Conservation (phyloP, 2,329 filamentous ascomycete genomes). For the Pseudocercospora crystallina region DNA sequence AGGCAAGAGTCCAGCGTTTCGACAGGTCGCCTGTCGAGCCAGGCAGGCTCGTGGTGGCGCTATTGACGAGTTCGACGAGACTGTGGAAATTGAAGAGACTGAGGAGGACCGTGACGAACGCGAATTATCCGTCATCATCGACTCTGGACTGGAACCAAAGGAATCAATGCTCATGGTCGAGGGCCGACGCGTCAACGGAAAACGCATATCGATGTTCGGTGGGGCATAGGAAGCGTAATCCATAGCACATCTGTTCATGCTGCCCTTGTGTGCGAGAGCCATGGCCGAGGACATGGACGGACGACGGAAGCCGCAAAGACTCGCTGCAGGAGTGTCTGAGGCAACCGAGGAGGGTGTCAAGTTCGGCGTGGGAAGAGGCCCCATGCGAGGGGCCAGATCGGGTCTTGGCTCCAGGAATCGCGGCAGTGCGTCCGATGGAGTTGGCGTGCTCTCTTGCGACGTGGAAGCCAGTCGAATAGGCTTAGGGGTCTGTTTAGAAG, state of each 20-base stretch:
- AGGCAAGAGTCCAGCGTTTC: conserved; percentile 46
- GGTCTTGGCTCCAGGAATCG: conserved; percentile 53
- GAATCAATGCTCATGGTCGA: conserved; percentile 55
- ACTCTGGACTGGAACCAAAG: conserved; percentile 59
- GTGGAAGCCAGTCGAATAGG: conserved; percentile 25
- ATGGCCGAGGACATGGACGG: conserved; percentile 61
- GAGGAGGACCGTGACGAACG: conserved; percentile 57
- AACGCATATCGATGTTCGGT: conserved; percentile 44
- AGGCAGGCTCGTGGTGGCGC: conserved; percentile 50
- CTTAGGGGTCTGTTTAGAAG: conserved; percentile 18
- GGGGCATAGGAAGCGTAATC: conserved; percentile 46
- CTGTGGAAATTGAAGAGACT: conserved; percentile 54
- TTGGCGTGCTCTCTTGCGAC: conserved; percentile 46
- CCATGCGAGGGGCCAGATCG: conserved; percentile 51
- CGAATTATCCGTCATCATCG: conserved; percentile 60
- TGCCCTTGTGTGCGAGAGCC: conserved; percentile 56
- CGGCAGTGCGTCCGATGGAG: conserved; percentile 42
- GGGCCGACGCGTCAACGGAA: conserved; percentile 43
- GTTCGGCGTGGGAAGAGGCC: conserved; percentile 60
- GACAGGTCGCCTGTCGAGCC: conserved; percentile 54
- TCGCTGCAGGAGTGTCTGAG: conserved; percentile 61
- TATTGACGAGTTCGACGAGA: conserved; percentile 44
- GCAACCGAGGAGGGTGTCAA: conserved; percentile 58
- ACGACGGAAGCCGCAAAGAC: conserved; percentile 52
- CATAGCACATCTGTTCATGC: conserved; percentile 55